Percentiles rank a stretch among this genome's conserved stretches.
phyloP scores from a whole-genome alignment of 2,329 filamentous ascomycete species.

The Madurella fahalii region DNA sequence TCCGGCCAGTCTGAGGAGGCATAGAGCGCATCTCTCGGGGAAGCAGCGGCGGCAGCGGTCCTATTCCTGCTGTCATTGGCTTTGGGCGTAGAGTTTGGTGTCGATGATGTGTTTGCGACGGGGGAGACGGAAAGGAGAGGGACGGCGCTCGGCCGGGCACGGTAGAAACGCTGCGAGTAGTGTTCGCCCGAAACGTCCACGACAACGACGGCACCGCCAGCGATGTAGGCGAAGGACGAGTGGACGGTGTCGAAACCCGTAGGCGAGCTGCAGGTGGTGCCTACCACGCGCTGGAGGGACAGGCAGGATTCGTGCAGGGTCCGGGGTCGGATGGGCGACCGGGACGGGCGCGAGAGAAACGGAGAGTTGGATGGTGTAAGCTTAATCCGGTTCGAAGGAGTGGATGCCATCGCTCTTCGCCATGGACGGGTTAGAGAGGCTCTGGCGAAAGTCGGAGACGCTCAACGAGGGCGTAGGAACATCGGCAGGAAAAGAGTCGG shows the following conservation, averaged over 20 bases:
- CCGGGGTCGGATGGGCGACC: slow-evolving; percentile 57
- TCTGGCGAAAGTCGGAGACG: slow-evolving; percentile 6
- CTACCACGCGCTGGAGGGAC: slow-evolving; percentile 78
- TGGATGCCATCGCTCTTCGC: slow-evolving; percentile 54
- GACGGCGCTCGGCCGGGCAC: slow-evolving; percentile 73
- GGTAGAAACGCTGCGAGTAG: slow-evolving; percentile 80
- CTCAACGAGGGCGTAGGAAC: slow-evolving; percentile 9
- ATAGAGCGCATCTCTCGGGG: slow-evolving; percentile 46
- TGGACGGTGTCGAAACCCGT: slow-evolving; percentile 82
- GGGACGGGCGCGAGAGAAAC: slow-evolving; percentile 56
- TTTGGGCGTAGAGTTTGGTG: slow-evolving; percentile 55
- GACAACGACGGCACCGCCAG: slow-evolving; percentile 89
- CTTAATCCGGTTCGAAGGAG: slow-evolving; percentile 59
- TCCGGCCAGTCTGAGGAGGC: slow-evolving; percentile 55
- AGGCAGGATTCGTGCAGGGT: slow-evolving; percentile 56
- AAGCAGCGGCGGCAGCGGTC: slow-evolving; percentile 43
- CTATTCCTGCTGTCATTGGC: slow-evolving; percentile 61
- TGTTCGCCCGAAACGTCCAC: slow-evolving; percentile 69
- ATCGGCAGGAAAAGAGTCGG: slow-evolving; percentile 12
- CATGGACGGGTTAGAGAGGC: slow-evolving; percentile 41
- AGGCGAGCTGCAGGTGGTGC: slow-evolving; percentile 79
- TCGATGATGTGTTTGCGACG: slow-evolving; percentile 46
- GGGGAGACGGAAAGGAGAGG: slow-evolving; percentile 58
- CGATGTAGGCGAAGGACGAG: slow-evolving; percentile 81
- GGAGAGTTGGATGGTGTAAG: slow-evolving; percentile 76